Conservation (phyloP, 1,284 basidiomycete genomes). For the Boletus sp. region DNA sequence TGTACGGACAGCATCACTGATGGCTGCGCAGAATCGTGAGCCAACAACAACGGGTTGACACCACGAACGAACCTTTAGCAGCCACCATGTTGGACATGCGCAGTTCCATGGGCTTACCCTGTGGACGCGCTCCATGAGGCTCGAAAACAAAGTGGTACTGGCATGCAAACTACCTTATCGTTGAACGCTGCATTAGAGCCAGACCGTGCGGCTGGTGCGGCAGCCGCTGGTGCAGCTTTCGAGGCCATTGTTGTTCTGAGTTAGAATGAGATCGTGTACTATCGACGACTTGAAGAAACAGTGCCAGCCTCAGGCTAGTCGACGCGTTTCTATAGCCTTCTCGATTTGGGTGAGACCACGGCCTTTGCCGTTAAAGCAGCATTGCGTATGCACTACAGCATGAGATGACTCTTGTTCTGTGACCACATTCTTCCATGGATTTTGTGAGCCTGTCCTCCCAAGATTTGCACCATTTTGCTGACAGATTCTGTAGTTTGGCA, state of each 20-base stretch:
- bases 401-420: slow-evolving; percentile 14
- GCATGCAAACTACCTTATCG: slow-evolving; percentile 58
- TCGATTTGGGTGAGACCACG: slow-evolving; percentile 23
- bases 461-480: slow-evolving; percentile 10
- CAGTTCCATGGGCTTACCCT: slow-evolving; percentile 93
- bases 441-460: slow-evolving; percentile 44
- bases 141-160: slow-evolving; percentile 3
- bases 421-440: slow-evolving; percentile 45
- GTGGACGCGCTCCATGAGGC: slow-evolving; percentile 31
- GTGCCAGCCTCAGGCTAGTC: slow-evolving; percentile 6
- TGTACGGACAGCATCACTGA: slow-evolving; percentile 96
- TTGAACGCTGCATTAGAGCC: slow-evolving; percentile 75
- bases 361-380: slow-evolving; percentile 29
- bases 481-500: slow-evolving; percentile 43
- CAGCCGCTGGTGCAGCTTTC: slow-evolving; percentile 30
- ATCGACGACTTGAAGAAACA: slow-evolving; percentile 10
- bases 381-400: slow-evolving; percentile 26
- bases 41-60: slow-evolving; percentile 1
- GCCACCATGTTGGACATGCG: slow-evolving; percentile 94
- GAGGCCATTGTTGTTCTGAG: slow-evolving; percentile 39
- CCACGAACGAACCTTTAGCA: slow-evolving; percentile 72
- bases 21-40: slow-evolving; percentile 54
- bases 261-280: slow-evolving; percentile 16
- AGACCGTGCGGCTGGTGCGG: slow-evolving; percentile 34
- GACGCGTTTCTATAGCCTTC: slow-evolving; percentile 19